A percentile compares a stretch with the other conserved stretches of the same genome.
These are phyloP conservation scores for Pouteria campechiana DNA, from an alignment of 179 eudicot genomes.

Conservation along the genomic window DNA sequence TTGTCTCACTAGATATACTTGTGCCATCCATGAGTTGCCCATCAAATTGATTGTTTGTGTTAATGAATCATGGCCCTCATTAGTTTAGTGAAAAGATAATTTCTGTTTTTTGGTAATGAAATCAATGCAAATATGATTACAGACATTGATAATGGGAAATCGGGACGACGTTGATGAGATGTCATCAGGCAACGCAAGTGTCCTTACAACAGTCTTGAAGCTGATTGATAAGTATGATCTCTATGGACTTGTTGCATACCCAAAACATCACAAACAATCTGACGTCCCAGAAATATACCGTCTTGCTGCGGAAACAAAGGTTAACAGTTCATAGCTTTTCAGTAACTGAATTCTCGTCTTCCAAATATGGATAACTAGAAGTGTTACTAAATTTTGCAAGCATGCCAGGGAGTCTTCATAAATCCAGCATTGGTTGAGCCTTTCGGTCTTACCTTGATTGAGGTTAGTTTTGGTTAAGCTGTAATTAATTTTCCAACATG, in stretches of 20 bases:
- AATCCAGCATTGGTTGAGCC: slow-evolving; percentile 71
- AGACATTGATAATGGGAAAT: slow-evolving; percentile 79
- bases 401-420: slow-evolving; percentile 51
- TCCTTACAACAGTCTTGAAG: slow-evolving; percentile 52
- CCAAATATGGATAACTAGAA: no score
- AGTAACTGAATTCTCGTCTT: neutral
- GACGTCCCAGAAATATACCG: slow-evolving; percentile 78
- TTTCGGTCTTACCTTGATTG: slow-evolving; percentile 63
- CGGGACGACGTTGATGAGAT: slow-evolving; percentile 75
- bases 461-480: slow-evolving; percentile 36
- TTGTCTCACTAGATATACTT: no score
- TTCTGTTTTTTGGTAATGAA: neutral
- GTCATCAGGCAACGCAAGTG: slow-evolving; percentile 55
- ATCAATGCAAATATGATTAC: slow-evolving; percentile 2
- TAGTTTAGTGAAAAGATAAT: no score
- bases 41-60: no score
- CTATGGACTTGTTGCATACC: slow-evolving; percentile 70
- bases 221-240: slow-evolving; percentile 62
- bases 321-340: slow-evolving; percentile 8
- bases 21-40: no score
- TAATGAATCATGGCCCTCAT: no score
- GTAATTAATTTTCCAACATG: no score
- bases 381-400: neutral
- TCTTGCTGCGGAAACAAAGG: slow-evolving; percentile 51
- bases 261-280: slow-evolving; percentile 65